Percentiles rank a stretch among this genome's conserved stretches.
phyloP scores from a whole-genome alignment of 169 alveolate genomes.

The Plasmodium ovale region DNA sequence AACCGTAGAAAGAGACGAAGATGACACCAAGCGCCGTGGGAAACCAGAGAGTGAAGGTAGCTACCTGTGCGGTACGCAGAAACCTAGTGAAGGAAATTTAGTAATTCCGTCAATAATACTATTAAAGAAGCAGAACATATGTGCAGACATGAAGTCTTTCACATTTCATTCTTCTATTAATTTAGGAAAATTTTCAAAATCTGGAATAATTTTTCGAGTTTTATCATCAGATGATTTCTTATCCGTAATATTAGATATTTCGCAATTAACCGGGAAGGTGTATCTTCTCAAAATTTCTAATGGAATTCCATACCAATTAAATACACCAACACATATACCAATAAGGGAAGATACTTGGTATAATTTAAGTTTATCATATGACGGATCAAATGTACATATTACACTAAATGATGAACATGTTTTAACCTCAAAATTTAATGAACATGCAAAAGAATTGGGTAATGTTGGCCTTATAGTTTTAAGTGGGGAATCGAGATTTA shows the following conservation, averaged over 20 bases:
- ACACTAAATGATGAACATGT: constrained; percentile 54
- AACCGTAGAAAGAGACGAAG: background rate
- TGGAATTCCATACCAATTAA: constrained; percentile 74
- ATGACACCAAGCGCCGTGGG: background rate
- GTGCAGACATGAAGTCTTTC: constrained; percentile 28
- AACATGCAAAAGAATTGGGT: constrained; percentile 25
- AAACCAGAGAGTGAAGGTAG: background rate
- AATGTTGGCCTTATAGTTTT: constrained; percentile 42
- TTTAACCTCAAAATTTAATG: constrained; percentile 27
- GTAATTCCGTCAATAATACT: constrained; percentile 69
- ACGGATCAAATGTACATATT: constrained; percentile 28
- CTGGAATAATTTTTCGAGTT: constrained; percentile 71
- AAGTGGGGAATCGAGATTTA: constrained; percentile 57
- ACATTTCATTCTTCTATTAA: constrained; percentile 28
- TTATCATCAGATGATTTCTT: constrained; percentile 52
- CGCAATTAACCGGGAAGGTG: constrained; percentile 34
- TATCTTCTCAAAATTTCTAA: constrained; percentile 68
- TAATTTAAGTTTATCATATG: constrained; percentile 32
- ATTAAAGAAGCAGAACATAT: constrained; percentile 47
- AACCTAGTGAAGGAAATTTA: constrained; percentile 8
- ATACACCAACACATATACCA: constrained; percentile 70
- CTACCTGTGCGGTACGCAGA: constrained; percentile 29
- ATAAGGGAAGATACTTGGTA: constrained; percentile 33
- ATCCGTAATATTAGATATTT: constrained; percentile 67
- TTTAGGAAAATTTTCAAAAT: constrained; percentile 39